Percentiles rank a stretch among this genome's conserved stretches.
phyloP scores from a whole-genome alignment of 805 yeast genomes.

The Nadsonia fulvescens region DNA sequence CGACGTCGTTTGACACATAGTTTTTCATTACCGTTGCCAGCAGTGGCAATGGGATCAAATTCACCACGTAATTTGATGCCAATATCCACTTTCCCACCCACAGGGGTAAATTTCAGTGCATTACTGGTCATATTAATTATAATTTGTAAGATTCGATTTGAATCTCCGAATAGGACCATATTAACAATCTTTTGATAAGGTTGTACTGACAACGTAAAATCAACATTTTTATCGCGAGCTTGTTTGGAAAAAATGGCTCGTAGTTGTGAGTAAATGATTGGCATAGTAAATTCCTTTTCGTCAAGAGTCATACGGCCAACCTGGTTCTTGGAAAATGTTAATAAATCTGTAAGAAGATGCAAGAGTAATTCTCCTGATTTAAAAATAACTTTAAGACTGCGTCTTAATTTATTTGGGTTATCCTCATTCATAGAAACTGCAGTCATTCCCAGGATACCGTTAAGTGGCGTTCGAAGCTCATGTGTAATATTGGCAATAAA shows the following conservation, averaged over 20 bases:
- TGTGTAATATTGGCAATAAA: constrained; percentile 86
- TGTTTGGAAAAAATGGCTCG: constrained; percentile 62
- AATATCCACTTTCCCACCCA: constrained; percentile 58
- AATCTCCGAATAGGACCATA: constrained; percentile 71
- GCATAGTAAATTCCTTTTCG: constrained; percentile 57
- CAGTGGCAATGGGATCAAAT: constrained; percentile 5
- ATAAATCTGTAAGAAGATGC: constrained; percentile 76
- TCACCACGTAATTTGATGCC: constrained; percentile 5
- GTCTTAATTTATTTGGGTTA: constrained; percentile 48
- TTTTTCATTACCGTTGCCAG: constrained; percentile 3
- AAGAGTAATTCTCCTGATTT: constrained; percentile 80
- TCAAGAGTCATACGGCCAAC: constrained; percentile 70
- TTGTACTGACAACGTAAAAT: constrained; percentile 37
- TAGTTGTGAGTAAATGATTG: constrained; percentile 71
- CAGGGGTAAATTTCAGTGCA: constrained; percentile 82
- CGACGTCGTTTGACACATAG: constrained; percentile 1
- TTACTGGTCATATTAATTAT: constrained; percentile 86
- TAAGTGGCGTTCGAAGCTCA: constrained; percentile 86
- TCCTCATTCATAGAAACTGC: constrained; percentile 81
- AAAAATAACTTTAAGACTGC: constrained; percentile 67
- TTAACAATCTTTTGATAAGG: constrained; percentile 30
- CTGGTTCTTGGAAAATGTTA: constrained; percentile 86
- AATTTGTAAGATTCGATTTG: constrained; percentile 77
- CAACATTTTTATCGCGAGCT: constrained; percentile 50
- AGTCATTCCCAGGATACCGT: constrained; percentile 93